Conservation (phyloP, 2,329 filamentous ascomycete genomes). For the Phialemoniopsis sp. region DNA sequence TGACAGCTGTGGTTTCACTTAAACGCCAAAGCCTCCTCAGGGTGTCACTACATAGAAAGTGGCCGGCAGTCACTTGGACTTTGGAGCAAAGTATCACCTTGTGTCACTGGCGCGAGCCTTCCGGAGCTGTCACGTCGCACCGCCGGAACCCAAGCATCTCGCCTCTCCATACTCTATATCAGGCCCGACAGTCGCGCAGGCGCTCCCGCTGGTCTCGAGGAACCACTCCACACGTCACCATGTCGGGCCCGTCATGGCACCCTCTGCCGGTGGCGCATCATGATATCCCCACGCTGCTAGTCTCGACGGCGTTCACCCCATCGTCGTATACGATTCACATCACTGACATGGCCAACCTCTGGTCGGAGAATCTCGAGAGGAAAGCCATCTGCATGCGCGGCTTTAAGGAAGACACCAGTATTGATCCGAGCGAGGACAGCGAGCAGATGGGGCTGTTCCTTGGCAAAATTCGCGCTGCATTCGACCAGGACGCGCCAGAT, state of each 20-base stretch:
- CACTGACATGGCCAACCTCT: conserved; percentile 71
- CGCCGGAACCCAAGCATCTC: too few species aligned
- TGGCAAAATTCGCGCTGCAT: conserved; percentile 51
- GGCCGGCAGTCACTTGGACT: too few species aligned
- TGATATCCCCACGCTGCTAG: conserved; percentile 55
- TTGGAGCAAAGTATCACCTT: too few species aligned
- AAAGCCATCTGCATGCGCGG: conserved; percentile 60
- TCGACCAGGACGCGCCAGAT: conserved; percentile 40
- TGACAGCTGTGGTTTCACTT: too few species aligned
- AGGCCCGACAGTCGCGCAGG: too few species aligned
- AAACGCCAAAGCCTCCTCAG: too few species aligned
- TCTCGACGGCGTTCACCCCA: conserved; percentile 52
- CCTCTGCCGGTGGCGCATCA: conserved; percentile 38
- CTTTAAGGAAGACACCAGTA: conserved; percentile 59
- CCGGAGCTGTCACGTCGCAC: too few species aligned
- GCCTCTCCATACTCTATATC: too few species aligned
- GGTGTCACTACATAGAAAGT: too few species aligned
- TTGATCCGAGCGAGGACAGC: conserved; percentile 67
- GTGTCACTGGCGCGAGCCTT: too few species aligned
- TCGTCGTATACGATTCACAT: conserved; percentile 61
- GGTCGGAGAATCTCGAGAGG: conserved; percentile 61
- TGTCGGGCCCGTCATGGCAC: conserved; percentile 34
- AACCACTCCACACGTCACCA: too few species aligned
- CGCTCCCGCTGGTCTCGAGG: too few species aligned
- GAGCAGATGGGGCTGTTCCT: conserved; percentile 67